phyloP scores from a whole-genome alignment of 371 early-diverging fungal species.

The Capniomyces stellatus region DNA sequence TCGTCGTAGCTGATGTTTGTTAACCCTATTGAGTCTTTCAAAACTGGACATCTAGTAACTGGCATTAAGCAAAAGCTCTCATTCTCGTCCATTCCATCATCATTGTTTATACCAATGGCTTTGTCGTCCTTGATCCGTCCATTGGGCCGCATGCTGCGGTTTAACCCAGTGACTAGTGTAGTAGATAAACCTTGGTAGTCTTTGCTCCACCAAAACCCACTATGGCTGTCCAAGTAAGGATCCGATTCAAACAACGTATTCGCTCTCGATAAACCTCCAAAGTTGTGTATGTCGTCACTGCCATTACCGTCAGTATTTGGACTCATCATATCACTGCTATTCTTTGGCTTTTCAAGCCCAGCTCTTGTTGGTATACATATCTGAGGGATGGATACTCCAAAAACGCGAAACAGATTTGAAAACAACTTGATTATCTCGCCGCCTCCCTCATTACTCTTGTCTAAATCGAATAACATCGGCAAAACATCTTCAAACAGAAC shows the following conservation, averaged over 20 bases:
- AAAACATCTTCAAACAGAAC: conserved; percentile 1
- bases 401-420: background rate
- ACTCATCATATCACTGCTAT: too few relatives aligned
- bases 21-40: background rate
- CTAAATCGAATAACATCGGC: background rate
- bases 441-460: background rate
- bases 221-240: background rate
- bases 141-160: too few relatives aligned
- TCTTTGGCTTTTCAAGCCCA: too few relatives aligned
- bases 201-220: background rate
- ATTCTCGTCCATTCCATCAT: too few relatives aligned
- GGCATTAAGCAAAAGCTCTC: too few relatives aligned
- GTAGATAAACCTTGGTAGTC: background rate
- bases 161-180: background rate
- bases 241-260: background rate
- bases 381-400: background rate
- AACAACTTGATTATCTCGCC: background rate
- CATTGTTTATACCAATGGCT: too few relatives aligned
- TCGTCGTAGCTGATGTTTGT: background rate
- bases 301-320: too few relatives aligned
- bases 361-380: too few relatives aligned
- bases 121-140: too few relatives aligned
- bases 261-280: background rate
- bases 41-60: background rate
- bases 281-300: background rate